Percentiles rank a stretch among this genome's conserved stretches.
These are phyloP conservation scores for Hypomontagnella monticulosa DNA, from an alignment of 495 filamentous ascomycete genomes.

Conservation along the genomic window DNA sequence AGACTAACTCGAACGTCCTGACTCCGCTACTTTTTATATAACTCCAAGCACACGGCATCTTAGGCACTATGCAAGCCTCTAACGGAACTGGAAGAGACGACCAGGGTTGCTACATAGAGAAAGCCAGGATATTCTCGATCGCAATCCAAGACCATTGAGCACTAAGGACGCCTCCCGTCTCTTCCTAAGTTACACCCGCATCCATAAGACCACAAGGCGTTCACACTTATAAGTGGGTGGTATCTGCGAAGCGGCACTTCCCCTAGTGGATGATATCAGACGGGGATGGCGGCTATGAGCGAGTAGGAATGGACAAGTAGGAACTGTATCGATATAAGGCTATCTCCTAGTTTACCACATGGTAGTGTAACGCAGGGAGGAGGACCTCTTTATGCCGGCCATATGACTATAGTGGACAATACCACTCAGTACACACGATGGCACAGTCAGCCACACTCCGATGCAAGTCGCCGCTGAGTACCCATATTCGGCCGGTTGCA, in stretches of 20 bases:
- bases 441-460: constrained; percentile 15
- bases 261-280: constrained; percentile 26
- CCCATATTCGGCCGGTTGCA: constrained; percentile 41
- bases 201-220: constrained; percentile 3
- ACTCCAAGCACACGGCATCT: neutral
- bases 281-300: constrained; percentile 12
- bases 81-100: neutral
- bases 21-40: too few relatives aligned
- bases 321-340: neutral
- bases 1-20: too few relatives aligned
- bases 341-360: constrained; percentile 5
- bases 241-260: constrained; percentile 25
- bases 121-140: constrained; percentile 3
- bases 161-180: constrained; percentile 5
- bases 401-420: neutral
- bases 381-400: neutral
- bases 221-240: neutral
- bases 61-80: neutral
- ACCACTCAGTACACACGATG: constrained; percentile 9
- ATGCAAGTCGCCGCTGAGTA: constrained; percentile 33
- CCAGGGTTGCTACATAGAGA: neutral
- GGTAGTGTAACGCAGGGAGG: neutral
- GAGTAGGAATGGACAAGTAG: constrained; percentile 1
- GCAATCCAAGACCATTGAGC: constrained; percentile 11
- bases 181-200: neutral